These are phyloP conservation scores for Tricholoma terreum DNA, from an alignment of 768 basidiomycete species.

Conservation along the genomic window DNA sequence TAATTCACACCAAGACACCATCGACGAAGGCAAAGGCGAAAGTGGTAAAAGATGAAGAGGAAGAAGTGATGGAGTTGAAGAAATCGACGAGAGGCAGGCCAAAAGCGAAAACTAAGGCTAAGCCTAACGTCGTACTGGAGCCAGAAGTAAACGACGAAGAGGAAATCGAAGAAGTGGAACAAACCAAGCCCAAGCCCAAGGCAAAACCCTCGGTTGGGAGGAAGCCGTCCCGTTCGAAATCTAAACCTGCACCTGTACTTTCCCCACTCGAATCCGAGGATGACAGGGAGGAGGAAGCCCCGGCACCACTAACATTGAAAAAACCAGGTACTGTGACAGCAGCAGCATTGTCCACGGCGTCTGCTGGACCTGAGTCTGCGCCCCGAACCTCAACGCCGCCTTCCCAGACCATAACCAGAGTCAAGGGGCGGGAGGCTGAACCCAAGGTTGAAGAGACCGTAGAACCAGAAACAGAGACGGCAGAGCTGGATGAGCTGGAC, in stretches of 20 bases:
- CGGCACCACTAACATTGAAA: conserved; percentile 6
- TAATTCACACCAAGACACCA: neutral
- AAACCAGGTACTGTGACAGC: neutral
- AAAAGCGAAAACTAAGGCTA: neutral
- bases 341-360: neutral
- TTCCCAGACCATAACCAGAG: conserved; percentile 9
- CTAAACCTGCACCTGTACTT: conserved; percentile 13
- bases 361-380: neutral
- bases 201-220: conserved; percentile 6
- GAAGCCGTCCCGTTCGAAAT: conserved; percentile 20
- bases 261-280: conserved; percentile 16
- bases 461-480: neutral
- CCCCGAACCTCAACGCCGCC: neutral
- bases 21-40: conserved; percentile 10
- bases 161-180: conserved; percentile 6
- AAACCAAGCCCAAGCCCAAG: conserved; percentile 11
- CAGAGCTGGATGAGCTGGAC: conserved; percentile 4
- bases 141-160: conserved; percentile 12
- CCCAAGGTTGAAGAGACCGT: conserved; percentile 1
- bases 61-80: conserved; percentile 7
- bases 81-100: conserved; percentile 11
- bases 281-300: conserved; percentile 17
- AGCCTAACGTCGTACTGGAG: conserved; percentile 3
- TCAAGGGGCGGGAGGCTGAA: conserved; percentile 9
- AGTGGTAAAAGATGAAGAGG: conserved; percentile 8